A percentile compares a stretch with the other conserved stretches of the same genome.
These are phyloP conservation scores for Macrolepiota dolichaula DNA, from an alignment of 768 basidiomycete species.

Conservation along the genomic window DNA sequence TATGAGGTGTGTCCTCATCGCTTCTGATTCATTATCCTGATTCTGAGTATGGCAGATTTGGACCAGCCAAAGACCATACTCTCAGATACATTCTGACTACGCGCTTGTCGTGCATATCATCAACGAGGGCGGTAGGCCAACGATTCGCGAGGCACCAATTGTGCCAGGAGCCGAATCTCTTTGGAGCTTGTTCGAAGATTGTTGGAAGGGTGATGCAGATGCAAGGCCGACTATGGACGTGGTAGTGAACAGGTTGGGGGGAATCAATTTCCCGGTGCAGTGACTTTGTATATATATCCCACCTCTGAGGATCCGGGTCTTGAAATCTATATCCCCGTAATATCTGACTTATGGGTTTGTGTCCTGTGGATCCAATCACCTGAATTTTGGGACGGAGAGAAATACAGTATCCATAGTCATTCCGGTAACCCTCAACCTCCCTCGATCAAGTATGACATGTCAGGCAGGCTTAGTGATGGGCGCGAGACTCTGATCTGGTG, in stretches of 20 bases:
- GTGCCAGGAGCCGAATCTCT: neutral
- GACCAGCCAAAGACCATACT: neutral
- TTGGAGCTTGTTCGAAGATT: neutral
- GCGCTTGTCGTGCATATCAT: neutral
- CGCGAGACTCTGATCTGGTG: neutral
- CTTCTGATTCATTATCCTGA: neutral
- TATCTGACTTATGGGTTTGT: too few species aligned
- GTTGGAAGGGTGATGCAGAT: neutral
- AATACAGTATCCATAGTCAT: too few species aligned
- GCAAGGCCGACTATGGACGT: neutral
- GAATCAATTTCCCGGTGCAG: neutral
- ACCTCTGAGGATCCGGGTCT: too few species aligned
- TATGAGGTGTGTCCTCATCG: constrained; percentile 14
- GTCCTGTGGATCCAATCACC: too few species aligned
- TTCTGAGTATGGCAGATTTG: neutral
- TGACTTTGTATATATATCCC: neutral
- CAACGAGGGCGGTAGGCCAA: neutral
- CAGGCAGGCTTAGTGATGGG: neutral
- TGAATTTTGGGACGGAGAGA: too few species aligned
- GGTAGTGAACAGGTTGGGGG: neutral
- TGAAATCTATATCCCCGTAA: too few species aligned
- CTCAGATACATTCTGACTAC: neutral
- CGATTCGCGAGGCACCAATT: neutral
- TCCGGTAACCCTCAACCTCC: too few species aligned
- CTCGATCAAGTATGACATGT: too few species aligned